These are phyloP conservation scores for Grifola frondosa DNA, from an alignment of 1,284 basidiomycete species.

Conservation along the genomic window DNA sequence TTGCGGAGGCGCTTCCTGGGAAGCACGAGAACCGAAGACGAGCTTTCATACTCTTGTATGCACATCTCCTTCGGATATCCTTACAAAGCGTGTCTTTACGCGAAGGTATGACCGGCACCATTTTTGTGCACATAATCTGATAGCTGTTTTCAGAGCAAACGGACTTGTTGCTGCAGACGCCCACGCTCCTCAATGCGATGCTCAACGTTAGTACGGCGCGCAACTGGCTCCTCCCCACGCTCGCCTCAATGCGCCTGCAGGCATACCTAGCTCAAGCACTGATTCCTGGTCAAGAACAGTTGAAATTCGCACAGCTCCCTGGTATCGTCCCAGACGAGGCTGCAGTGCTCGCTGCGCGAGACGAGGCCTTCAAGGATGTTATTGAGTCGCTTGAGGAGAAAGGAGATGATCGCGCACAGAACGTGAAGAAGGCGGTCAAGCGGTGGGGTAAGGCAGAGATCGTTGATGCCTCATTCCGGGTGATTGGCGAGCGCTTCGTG, in stretches of 20 bases:
- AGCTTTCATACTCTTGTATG: conserved; percentile 79
- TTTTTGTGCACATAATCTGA: neutral
- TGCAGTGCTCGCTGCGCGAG: conserved; percentile 38
- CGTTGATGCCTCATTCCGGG: conserved; percentile 86
- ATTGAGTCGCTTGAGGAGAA: conserved; percentile 52
- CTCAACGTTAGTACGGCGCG: conserved; percentile 84
- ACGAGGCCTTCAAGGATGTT: conserved; percentile 47
- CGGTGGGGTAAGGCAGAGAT: conserved; percentile 84
- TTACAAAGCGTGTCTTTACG: conserved; percentile 56
- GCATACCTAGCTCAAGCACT: conserved; percentile 87
- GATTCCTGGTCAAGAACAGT: conserved; percentile 49
- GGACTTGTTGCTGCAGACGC: conserved; percentile 66
- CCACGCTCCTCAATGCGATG: conserved; percentile 78
- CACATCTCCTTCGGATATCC: conserved; percentile 81
- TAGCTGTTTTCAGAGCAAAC: conserved; percentile 56
- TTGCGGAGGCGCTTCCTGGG: conserved; percentile 39
- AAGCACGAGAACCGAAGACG: conserved; percentile 38
- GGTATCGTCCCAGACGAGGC: conserved; percentile 58
- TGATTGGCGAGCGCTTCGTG: conserved; percentile 88
- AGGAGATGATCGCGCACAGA: conserved; percentile 49
- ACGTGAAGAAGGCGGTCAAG: conserved; percentile 69
- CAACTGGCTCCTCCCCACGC: conserved; percentile 87
- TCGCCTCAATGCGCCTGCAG: conserved; percentile 81
- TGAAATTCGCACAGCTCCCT: conserved; percentile 74
- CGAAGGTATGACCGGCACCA: conserved; percentile 50